Evolutionary conservation across 129 eudicot species (phyloP).

Genomic region (Saposhnikovia divaricata): DNA sequence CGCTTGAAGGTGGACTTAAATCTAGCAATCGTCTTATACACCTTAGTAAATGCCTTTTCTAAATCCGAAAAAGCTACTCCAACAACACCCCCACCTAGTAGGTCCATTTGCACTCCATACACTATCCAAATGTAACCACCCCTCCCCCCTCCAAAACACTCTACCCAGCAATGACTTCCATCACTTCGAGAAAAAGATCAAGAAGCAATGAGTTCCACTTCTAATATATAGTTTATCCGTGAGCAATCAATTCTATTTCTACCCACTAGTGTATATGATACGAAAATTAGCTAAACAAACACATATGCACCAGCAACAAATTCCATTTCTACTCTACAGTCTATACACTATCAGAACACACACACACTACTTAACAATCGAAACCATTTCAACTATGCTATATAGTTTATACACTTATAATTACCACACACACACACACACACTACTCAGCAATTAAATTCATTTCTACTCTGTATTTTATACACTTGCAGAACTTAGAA

Average conservation of each 20-base stretch:
- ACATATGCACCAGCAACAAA: not conserved
- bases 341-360: not conserved
- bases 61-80: slow-evolving; percentile 1
- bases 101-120: not conserved
- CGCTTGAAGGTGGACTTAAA: slow-evolving; percentile 11
- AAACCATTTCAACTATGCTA: not conserved
- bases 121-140: too few species aligned
- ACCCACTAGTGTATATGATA: too few species aligned
- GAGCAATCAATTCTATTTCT: not conserved
- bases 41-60: not conserved
- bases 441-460: not conserved
- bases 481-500: too few species aligned
- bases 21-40: not conserved
- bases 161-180: too few species aligned
- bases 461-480: not conserved
- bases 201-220: too few species aligned
- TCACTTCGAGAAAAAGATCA: too few species aligned
- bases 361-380: not conserved
- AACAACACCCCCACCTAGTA: not conserved
- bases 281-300: too few species aligned
- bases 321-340: not conserved
- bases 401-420: not conserved
- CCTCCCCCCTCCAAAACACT: too few species aligned
- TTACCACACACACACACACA: not conserved
- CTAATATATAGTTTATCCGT: not conserved